Percentiles rank a stretch among this genome's conserved stretches.
Conservation (phyloP, 192 early-diverging fungal species). For the Podila horticola region DNA sequence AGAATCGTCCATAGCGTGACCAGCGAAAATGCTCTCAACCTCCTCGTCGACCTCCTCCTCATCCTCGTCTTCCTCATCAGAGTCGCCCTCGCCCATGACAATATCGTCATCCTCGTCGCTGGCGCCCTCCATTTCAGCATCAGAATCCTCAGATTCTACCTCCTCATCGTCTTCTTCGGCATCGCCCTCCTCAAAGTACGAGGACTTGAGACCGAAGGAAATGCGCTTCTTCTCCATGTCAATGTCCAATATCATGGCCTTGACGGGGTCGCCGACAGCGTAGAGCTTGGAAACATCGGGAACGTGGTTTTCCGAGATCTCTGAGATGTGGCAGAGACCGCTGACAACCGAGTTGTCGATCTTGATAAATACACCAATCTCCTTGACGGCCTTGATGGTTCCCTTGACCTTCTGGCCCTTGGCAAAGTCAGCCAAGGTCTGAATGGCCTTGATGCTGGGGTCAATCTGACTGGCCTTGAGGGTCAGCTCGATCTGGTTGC, state of each 20-base stretch:
- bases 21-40: slow-evolving; percentile 23
- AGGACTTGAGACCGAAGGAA: slow-evolving; percentile 85
- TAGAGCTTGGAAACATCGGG: slow-evolving; percentile 79
- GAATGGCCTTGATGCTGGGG: slow-evolving; percentile 76
- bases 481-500: slow-evolving; percentile 37
- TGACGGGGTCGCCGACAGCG: slow-evolving; percentile 84
- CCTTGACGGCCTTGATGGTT: slow-evolving; percentile 75
- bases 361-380: slow-evolving; percentile 86
- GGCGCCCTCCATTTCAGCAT: slow-evolving; percentile 12
- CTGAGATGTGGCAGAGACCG: slow-evolving; percentile 87
- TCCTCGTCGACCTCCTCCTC: slow-evolving; percentile 54
- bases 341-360: slow-evolving; percentile 78
- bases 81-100: slow-evolving; percentile 18
- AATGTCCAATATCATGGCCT: slow-evolving; percentile 81
- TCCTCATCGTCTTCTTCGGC: slow-evolving; percentile 47
- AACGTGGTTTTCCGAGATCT: slow-evolving; percentile 85
- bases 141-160: slow-evolving; percentile 19
- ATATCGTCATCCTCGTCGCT: slow-evolving; percentile 2
- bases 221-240: slow-evolving; percentile 75
- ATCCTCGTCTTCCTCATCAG: slow-evolving; percentile 21
- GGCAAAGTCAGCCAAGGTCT: slow-evolving; percentile 68
- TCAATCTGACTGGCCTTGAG: slow-evolving; percentile 68
- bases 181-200: slow-evolving; percentile 78
- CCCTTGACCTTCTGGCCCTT: slow-evolving; percentile 85
- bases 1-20: slow-evolving; percentile 50